A percentile compares a stretch with the other conserved stretches of the same genome.
Evolutionary conservation across 225 moss, liverwort and hornwort genomes (phyloP).

Genomic region (Takakia lepidozioides): DNA sequence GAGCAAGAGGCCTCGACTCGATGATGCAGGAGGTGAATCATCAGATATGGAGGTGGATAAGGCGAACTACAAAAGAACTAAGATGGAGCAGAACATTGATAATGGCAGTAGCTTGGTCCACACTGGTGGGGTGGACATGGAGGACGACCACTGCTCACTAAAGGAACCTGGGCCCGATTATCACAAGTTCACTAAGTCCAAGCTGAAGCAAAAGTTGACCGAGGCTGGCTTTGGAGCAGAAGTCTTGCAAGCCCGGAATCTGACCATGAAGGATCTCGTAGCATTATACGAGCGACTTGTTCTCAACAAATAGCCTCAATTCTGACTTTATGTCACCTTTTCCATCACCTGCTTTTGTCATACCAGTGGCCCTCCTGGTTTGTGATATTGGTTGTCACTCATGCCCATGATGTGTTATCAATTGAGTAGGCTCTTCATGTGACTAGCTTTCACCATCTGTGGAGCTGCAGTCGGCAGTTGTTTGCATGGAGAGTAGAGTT

Average conservation of each 20-base stretch:
- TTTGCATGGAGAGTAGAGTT: too few species aligned
- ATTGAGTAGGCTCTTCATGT: too few species aligned
- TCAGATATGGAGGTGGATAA: conserved; percentile 71
- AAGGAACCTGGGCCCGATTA: conserved; percentile 28
- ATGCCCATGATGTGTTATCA: too few species aligned
- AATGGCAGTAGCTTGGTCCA: conserved; percentile 60
- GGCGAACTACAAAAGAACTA: conserved; percentile 33
- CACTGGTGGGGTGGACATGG: conserved; percentile 27
- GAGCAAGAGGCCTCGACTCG: conserved; percentile 42
- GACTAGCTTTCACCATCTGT: too few species aligned
- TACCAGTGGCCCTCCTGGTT: too few species aligned
- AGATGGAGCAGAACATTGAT: conserved; percentile 43
- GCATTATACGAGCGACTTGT: conserved; percentile 55
- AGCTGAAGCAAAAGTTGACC: conserved; percentile 72
- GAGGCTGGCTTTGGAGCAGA: conserved; percentile 74
- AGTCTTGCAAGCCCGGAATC: conserved; percentile 54
- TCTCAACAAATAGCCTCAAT: too few species aligned
- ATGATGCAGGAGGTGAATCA: conserved; percentile 38
- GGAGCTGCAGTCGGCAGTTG: too few species aligned
- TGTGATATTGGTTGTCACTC: too few species aligned
- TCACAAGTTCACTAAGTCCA: conserved; percentile 56
- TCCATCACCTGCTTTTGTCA: too few species aligned
- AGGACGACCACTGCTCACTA: conserved; percentile 21
- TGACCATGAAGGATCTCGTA: conserved; percentile 59
- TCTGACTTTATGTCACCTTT: too few species aligned